phyloP scores from a whole-genome alignment of 495 filamentous ascomycete species.

The Daldinia childiae region DNA sequence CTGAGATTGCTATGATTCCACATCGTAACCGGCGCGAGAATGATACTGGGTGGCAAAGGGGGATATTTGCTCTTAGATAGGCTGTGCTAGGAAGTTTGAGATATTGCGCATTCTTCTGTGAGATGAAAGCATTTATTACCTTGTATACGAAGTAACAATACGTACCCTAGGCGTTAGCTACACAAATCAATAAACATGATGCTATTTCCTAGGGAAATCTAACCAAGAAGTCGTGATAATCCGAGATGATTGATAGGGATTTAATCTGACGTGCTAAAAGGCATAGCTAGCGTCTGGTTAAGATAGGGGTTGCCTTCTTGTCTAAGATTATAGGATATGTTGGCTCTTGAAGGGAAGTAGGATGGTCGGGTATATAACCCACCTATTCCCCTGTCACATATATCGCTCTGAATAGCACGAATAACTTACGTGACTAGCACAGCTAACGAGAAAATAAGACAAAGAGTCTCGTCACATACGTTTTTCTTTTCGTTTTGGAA shows the following conservation, averaged over 20 bases:
- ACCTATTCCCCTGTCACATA: not conserved
- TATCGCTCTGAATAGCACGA: not conserved
- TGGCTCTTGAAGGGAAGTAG: too few species aligned
- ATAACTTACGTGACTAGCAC: not conserved
- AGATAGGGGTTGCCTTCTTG: too few species aligned
- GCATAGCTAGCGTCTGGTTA: too few species aligned
- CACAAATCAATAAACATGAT: not conserved
- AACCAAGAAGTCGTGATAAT: not conserved
- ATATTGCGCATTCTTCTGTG: not conserved
- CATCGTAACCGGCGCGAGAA: not conserved
- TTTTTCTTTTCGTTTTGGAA: not conserved
- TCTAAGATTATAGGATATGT: too few species aligned
- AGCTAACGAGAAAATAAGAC: not conserved
- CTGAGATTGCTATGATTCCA: not conserved
- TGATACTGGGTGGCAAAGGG: not conserved
- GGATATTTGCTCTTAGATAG: not conserved
- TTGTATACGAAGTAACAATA: not conserved
- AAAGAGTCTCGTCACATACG: not conserved
- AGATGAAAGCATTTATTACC: not conserved
- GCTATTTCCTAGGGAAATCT: not conserved
- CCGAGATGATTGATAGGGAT: not conserved
- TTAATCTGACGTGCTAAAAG: too few species aligned
- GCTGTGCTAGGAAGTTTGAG: not conserved
- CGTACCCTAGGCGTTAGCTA: not conserved
- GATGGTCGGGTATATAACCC: too few species aligned